Base-by-base conservation (phyloP, 768 basidiomycete genomes). In the Tulasnella sp. region DNA sequence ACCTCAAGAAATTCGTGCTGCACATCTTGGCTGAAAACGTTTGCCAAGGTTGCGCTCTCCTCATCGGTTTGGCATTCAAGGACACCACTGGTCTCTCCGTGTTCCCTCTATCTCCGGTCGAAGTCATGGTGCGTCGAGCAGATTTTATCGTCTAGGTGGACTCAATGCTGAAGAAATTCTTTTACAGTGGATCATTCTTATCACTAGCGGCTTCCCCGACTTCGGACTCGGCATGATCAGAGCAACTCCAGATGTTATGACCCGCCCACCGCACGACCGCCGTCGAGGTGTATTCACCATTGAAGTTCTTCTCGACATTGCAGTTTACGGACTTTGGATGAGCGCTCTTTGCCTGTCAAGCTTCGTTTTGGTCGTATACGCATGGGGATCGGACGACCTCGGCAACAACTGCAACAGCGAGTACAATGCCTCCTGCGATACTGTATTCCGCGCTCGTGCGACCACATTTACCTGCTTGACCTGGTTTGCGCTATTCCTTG, bases 41-140 rank as follows among this genome's bases (percentile, higher is more conserved):
- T 29, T 88, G 86, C 18, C 88, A 90, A 83, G 88, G 88, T 7
- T 81, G 89, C 10, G 84, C 89, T 5, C 82, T 91, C 57, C 84
- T 90, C 77, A 84, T 90, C 78, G 90, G 90, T 13, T 85, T 90
- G 23, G 87, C 87, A 20, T 90, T 90, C 85, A 85, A 87, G 79
- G 88, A 90, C 80, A 81, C 83, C 7, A 83, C 85, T 70, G 84
- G 84, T 0, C 81, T 84, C 40, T 87, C 88, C 16, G 88, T 90
- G 39, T 90, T 90, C 84, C 90, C 90, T 15, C 83, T 90, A 16
- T 87, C 87, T 44, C 89, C 89, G 7, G 84, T 89, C n/a, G 86
- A 85, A 18, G 23, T 81, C 85, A 7, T 85, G 83, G 82, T 77
- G 29, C 4, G 67, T 44, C 15, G 40, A 13, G 23, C 20, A 39